A percentile compares a stretch with the other conserved stretches of the same genome.
These are phyloP conservation scores for Arthroderma uncinatum DNA, from an alignment of 2,329 filamentous ascomycete genomes.

Conservation along the genomic window DNA sequence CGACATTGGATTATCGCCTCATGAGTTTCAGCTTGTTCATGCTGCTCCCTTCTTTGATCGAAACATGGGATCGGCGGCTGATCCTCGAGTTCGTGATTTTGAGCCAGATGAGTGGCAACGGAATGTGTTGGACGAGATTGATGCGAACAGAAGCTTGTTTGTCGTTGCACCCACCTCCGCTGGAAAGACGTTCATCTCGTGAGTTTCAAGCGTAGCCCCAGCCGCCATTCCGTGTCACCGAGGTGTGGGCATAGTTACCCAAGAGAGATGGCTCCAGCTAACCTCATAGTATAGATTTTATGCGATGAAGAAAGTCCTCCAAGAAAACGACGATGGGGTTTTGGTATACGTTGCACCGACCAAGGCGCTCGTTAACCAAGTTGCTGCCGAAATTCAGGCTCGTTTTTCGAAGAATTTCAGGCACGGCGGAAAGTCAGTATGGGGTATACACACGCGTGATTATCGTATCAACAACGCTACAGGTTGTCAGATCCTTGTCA, in stretches of 20 bases:
- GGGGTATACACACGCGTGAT: slow-evolving; percentile 68
- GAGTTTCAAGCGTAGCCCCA: no score
- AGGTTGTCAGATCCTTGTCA: slow-evolving; percentile 64
- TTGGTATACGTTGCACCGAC: slow-evolving; percentile 72
- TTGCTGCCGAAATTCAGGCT: slow-evolving; percentile 65
- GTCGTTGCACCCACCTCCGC: slow-evolving; percentile 68
- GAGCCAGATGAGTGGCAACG: slow-evolving; percentile 67
- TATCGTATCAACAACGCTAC: slow-evolving; percentile 62
- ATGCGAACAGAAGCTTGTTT: slow-evolving; percentile 57
- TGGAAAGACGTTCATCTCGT: slow-evolving; percentile 70
- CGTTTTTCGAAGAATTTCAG: slow-evolving; percentile 58
- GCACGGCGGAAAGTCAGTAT: slow-evolving; percentile 55
- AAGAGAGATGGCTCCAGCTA: no score
- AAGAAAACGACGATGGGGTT: slow-evolving; percentile 56
- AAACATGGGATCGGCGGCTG: slow-evolving; percentile 57
- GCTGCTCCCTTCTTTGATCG: slow-evolving; percentile 65
- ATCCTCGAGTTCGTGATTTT: slow-evolving; percentile 56
- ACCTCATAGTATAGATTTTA: slow-evolving; percentile 46
- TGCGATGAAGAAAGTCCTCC: slow-evolving; percentile 65
- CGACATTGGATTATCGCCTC: slow-evolving; percentile 34
- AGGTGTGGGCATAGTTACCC: no score
- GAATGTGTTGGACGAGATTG: slow-evolving; percentile 60
- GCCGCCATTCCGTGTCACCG: no score
- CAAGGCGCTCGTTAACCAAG: slow-evolving; percentile 73
- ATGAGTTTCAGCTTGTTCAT: slow-evolving; percentile 56